Base-by-base conservation (phyloP, 768 basidiomycete genomes). In the Xerocomus spinulosus region DNA sequence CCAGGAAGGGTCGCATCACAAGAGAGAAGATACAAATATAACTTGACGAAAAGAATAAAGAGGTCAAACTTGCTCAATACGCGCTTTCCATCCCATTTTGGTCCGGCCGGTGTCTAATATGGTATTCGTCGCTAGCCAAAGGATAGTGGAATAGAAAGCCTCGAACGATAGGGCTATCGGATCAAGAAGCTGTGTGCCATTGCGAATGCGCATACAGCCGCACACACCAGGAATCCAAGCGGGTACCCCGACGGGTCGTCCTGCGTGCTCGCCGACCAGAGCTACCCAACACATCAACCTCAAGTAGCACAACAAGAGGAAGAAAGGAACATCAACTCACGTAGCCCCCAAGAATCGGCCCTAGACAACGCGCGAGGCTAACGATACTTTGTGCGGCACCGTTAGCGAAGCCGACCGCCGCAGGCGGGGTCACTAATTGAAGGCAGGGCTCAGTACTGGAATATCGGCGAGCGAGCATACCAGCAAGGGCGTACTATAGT, bases 351-450 rank as follows among this genome's bases (percentile, higher is more conserved):
- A 91, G 72, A 33, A 92, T 79, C 18, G 93, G 92, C 18, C 92
- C 96, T 30, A 91, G 60, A 70, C 93, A 96, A 33, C 96, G 80
- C 4, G 94, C 91, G 21, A 95, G 81, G 54, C 91, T 93, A 53
- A 95, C 94, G 26, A 92, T 87, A 60, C 91, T 93, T 68, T 99
- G 96, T 0, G 93, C 96, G 18, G 95, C 82, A 15, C 95, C 96
- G 61, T 98, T 99, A 9, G 95, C 91, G 50, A 91, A 81, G 7
- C 92, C 91, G 33, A 98, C 82, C 8, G 91, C 82, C 32, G 78
- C 76, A 2, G 93, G 92, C 2, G 95, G 93, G 0, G 93, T 91
- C 87, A 95, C 90, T 92, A 49, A 48, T 55, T 33, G 14, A 26
- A 23, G 35, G 26, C 26, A 28, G 26, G 26, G 10, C 26, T 24